phyloP scores from a whole-genome alignment of 2,329 filamentous ascomycete genomes.

The Sporothrix globosa region DNA sequence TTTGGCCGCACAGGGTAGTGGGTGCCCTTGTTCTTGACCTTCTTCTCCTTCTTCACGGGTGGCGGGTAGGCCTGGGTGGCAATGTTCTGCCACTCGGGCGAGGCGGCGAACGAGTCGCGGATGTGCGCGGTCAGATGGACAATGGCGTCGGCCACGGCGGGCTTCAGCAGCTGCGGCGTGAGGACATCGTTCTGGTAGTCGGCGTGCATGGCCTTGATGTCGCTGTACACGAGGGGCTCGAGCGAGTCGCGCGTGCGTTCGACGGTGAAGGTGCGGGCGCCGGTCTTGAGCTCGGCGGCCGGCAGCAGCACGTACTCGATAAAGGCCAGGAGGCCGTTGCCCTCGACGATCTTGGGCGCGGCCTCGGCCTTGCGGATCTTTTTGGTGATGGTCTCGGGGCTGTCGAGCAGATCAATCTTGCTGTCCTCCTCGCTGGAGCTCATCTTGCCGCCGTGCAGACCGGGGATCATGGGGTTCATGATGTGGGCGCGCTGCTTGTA shows the following conservation, averaged over 20 bases:
- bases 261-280: constrained; percentile 68
- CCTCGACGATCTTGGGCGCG: constrained; percentile 73
- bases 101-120: constrained; percentile 69
- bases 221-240: constrained; percentile 78
- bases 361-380: constrained; percentile 87
- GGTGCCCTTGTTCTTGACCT: constrained; percentile 39
- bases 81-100: constrained; percentile 78
- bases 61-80: constrained; percentile 81
- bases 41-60: constrained; percentile 60
- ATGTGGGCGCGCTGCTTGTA: constrained; percentile 72
- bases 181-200: constrained; percentile 82
- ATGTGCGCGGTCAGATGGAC: constrained; percentile 77
- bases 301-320: constrained; percentile 86
- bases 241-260: constrained; percentile 64
- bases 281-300: constrained; percentile 63
- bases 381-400: constrained; percentile 71
- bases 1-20: constrained; percentile 38
- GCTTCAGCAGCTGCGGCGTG: constrained; percentile 84
- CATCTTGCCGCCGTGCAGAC: constrained; percentile 86
- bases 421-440: constrained; percentile 73
- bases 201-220: constrained; percentile 72
- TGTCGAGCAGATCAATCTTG: constrained; percentile 92
- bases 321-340: constrained; percentile 84
- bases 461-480: constrained; percentile 77
- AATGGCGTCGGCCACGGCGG: constrained; percentile 75